phyloP scores from a whole-genome alignment of 2,329 filamentous ascomycete species.

The Phyllosticta ampelicida region DNA sequence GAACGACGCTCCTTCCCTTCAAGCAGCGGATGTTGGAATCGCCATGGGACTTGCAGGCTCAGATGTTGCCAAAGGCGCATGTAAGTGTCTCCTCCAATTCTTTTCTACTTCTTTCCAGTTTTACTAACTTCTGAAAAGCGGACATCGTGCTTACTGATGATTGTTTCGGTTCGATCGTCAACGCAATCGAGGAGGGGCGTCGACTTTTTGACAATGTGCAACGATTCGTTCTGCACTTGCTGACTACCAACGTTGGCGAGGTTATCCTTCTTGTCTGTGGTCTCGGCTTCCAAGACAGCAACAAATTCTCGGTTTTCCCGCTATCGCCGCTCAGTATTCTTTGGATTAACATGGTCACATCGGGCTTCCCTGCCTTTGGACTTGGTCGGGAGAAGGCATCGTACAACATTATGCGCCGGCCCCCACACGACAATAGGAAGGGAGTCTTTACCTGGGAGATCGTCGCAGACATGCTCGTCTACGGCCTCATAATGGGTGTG shows the following conservation, averaged over 20 bases:
- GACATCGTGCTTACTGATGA: slow-evolving; percentile 35
- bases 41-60: slow-evolving; percentile 35
- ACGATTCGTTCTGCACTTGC: slow-evolving; percentile 26
- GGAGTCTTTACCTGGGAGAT: slow-evolving; percentile 27
- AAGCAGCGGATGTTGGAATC: slow-evolving; percentile 36
- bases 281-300: slow-evolving; percentile 24
- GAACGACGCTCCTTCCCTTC: slow-evolving; percentile 36
- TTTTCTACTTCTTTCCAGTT: slow-evolving; percentile 16
- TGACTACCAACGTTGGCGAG: slow-evolving; percentile 25
- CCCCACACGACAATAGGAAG: slow-evolving; percentile 20
- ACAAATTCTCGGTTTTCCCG: slow-evolving; percentile 25
- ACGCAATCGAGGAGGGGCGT: slow-evolving; percentile 35
- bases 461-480: slow-evolving; percentile 26
- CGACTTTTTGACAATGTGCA: slow-evolving; percentile 38
- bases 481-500: slow-evolving; percentile 24
- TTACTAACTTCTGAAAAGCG: too few relatives aligned
- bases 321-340: slow-evolving; percentile 27
- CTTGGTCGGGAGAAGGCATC: slow-evolving; percentile 25
- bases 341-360: slow-evolving; percentile 31
- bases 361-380: slow-evolving; percentile 25
- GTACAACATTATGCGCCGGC: slow-evolving; percentile 24
- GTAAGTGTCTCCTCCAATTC: too few relatives aligned
- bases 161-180: slow-evolving; percentile 36
- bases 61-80: slow-evolving; percentile 35
- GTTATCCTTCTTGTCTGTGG: slow-evolving; percentile 25